Base-by-base conservation (phyloP, 345 rosid genomes). In the Passiflora organensis region DNA sequence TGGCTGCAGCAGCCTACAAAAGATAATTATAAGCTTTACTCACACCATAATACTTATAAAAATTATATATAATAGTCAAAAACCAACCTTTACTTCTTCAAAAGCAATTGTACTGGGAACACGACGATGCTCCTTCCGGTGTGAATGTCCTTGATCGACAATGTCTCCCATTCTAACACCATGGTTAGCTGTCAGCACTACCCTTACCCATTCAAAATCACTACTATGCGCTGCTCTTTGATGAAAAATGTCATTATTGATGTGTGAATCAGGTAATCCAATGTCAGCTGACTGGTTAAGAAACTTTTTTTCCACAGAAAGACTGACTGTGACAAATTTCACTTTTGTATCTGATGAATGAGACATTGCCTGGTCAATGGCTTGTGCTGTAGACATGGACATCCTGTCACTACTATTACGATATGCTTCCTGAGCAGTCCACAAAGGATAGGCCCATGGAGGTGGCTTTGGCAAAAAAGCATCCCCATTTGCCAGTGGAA, bases 371-470 rank as follows among this genome's bases (percentile, higher is more conserved):
- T 89, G 97, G 73, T 94, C 99, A 68, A 94, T 94, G 28, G 99
- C 97, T 79, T 86, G 89, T 17, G 91, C 99, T 45, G 97, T 87
- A 32, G 99, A 89, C 51, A 62, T 67, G 11, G 99, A 94, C 99
- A 94, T 80, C 64, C 97, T 83, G 67, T 94, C 99, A 50, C 88
- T 81, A 75, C 99, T 94, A 63, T 94, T 86, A 46, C 99, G 89
- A 74, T 94, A 94, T 12, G 62, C 91, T 69, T 94, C 99, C 72
- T 94, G 99, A 28, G 91, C 59, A 73, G 95, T 89, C 96, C 97
- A 80, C 74, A 94, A 76, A 62, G 99, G 99, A 83, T 83, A 94
- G 59, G 99, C 99, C 99, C 97, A 94, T 42, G 99, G 94, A 69
- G 99, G 99, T 36, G 99, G 99, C 79, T 85, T 86, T 25, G 72